Percentiles rank a stretch among this genome's conserved stretches.
These are phyloP conservation scores for Russula sp. DNA, from an alignment of 768 basidiomycete species.

Conservation along the genomic window DNA sequence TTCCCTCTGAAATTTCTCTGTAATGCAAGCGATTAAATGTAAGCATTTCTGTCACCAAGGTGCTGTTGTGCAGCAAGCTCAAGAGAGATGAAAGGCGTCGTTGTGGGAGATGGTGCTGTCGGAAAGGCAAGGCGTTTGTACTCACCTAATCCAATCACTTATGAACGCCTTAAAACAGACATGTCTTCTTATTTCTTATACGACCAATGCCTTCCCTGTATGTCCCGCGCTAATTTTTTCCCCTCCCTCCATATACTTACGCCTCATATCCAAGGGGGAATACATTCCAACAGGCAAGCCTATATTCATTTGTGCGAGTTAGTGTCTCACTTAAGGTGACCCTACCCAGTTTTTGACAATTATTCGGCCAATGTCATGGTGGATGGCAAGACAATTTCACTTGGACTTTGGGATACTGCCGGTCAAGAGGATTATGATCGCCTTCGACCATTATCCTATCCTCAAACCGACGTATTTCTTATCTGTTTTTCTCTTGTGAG, in stretches of 20 bases:
- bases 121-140: slow-evolving; percentile 69
- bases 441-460: slow-evolving; percentile 95
- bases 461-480: slow-evolving; percentile 98
- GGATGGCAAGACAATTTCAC: slow-evolving; percentile 96
- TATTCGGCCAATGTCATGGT: slow-evolving; percentile 99
- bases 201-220: slow-evolving; percentile 96
- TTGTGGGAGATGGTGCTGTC: slow-evolving; percentile 97
- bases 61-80: slow-evolving; percentile 21
- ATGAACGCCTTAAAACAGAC: slow-evolving; percentile 56
- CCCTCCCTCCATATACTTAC: slow-evolving; percentile 21
- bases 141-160: slow-evolving; percentile 23
- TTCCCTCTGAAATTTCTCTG: slow-evolving; percentile 5
- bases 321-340: slow-evolving; percentile 7
- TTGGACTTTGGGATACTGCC: slow-evolving; percentile 99
- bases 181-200: slow-evolving; percentile 98
- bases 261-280: slow-evolving; percentile 62
- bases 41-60: slow-evolving; percentile 34
- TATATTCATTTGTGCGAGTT: slow-evolving; percentile 16
- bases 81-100: slow-evolving; percentile 69
- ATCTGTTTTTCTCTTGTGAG: slow-evolving; percentile 99
- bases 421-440: slow-evolving; percentile 99
- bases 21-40: slow-evolving; percentile 94
- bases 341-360: slow-evolving; percentile 88
- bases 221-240: slow-evolving; percentile 36
- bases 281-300: slow-evolving; percentile 88